Evolutionary conservation across 345 rosid species (phyloP).

Genomic region (Populus pruinosa): DNA sequence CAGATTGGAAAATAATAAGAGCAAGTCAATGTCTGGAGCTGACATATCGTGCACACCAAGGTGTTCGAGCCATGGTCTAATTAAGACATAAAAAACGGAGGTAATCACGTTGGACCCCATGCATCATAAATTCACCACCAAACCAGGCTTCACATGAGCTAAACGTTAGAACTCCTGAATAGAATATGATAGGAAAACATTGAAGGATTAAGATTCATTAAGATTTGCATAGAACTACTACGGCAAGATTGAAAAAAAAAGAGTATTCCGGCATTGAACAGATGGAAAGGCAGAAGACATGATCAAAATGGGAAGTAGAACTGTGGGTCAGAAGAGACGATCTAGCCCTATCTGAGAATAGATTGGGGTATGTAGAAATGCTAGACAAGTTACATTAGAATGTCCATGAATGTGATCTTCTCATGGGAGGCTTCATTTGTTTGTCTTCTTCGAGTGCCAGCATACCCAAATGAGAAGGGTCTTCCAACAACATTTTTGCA

Average conservation of each 20-base stretch:
- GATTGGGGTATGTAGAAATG: background rate
- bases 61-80: too few species aligned
- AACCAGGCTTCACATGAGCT: too few species aligned
- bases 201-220: background rate
- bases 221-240: background rate
- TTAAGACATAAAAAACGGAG: too few species aligned
- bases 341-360: background rate
- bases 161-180: too few species aligned
- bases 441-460: slow-evolving; percentile 80
- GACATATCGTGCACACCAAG: too few species aligned
- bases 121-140: too few species aligned
- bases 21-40: too few species aligned
- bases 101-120: too few species aligned
- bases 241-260: background rate
- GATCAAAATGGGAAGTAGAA: background rate
- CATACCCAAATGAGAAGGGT: slow-evolving; percentile 93
- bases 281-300: background rate
- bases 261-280: background rate
- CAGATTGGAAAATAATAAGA: too few species aligned
- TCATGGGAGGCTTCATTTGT: slow-evolving; percentile 70
- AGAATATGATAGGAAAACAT: background rate
- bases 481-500: slow-evolving; percentile 94
- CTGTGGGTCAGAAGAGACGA: background rate
- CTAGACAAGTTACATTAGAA: background rate
- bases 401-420: slow-evolving; percentile 73